Conservation (phyloP, 1,284 basidiomycete species). For the Fistulina hepatica region DNA sequence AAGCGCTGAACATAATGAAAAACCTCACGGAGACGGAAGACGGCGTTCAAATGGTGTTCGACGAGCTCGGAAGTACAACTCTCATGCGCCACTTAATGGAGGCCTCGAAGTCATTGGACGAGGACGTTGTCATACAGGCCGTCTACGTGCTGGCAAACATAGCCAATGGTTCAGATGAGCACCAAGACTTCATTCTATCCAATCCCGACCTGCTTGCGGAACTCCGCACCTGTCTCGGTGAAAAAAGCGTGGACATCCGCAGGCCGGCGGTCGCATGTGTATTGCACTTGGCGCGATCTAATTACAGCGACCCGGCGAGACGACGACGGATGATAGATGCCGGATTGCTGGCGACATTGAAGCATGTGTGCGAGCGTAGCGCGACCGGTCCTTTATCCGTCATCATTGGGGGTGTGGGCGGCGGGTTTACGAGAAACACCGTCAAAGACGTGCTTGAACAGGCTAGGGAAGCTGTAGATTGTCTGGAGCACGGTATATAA, state of each 20-base stretch:
- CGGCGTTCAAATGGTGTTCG: conserved; percentile 49
- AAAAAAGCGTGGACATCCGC: conserved; percentile 45
- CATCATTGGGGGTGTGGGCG: conserved; percentile 13
- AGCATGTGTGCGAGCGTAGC: conserved; percentile 35
- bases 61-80: conserved; percentile 34
- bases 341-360: conserved; percentile 31
- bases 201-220: conserved; percentile 39
- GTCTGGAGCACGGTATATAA: conserved; percentile 34
- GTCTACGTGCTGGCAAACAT: conserved; percentile 53
- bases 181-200: conserved; percentile 38
- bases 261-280: conserved; percentile 48
- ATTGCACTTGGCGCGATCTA: conserved; percentile 36
- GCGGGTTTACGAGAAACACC: conserved; percentile 22
- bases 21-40: conserved; percentile 54
- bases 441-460: conserved; percentile 46
- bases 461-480: conserved; percentile 43
- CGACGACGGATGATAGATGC: conserved; percentile 26
- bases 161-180: conserved; percentile 40
- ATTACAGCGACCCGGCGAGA: conserved; percentile 22
- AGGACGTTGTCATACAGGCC: conserved; percentile 29
- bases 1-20: conserved; percentile 49
- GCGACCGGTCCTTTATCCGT: too few species aligned
- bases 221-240: conserved; percentile 44
- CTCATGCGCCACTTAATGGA: conserved; percentile 35
- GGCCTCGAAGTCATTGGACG: conserved; percentile 27